These are phyloP conservation scores for Xylaria palmicola DNA, from an alignment of 495 filamentous ascomycete species.

Conservation along the genomic window DNA sequence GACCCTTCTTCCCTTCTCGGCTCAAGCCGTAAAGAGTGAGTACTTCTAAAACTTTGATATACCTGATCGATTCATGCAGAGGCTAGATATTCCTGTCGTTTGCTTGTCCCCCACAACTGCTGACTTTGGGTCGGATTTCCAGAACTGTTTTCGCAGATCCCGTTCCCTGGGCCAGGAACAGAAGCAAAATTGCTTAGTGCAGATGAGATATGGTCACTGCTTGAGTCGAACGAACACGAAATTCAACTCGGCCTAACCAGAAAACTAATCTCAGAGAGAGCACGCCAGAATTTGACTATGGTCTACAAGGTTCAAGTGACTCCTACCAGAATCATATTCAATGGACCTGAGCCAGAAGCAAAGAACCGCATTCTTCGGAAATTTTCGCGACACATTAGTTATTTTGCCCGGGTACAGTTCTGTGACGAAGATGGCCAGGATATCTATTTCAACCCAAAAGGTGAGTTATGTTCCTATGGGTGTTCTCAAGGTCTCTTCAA, in stretches of 20 bases:
- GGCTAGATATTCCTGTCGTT: neutral
- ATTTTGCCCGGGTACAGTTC: constrained; percentile 71
- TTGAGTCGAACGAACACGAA: constrained; percentile 41
- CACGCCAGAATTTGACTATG: constrained; percentile 30
- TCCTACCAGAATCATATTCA: constrained; percentile 64
- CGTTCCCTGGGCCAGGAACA: constrained; percentile 47
- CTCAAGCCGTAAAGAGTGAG: constrained; percentile 44
- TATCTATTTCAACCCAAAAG: constrained; percentile 53
- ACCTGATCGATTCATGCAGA: too few species aligned
- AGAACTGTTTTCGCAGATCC: constrained; percentile 45
- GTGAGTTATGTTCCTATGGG: neutral
- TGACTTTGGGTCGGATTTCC: neutral
- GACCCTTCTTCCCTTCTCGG: constrained; percentile 29
- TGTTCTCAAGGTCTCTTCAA: too few species aligned
- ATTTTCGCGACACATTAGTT: constrained; percentile 59
- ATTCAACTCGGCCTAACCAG: constrained; percentile 29
- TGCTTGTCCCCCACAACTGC: neutral
- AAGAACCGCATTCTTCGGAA: constrained; percentile 74
- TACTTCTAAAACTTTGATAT: neutral
- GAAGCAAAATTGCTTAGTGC: constrained; percentile 46
- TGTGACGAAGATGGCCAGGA: constrained; percentile 69
- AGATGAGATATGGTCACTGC: constrained; percentile 40
- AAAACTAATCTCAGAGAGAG: constrained; percentile 23
- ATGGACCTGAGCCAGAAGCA: constrained; percentile 67
- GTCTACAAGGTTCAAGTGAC: constrained; percentile 66